Base-by-base conservation (phyloP, 257 asterid genomes). In the Schizonepeta tenuifolia region DNA sequence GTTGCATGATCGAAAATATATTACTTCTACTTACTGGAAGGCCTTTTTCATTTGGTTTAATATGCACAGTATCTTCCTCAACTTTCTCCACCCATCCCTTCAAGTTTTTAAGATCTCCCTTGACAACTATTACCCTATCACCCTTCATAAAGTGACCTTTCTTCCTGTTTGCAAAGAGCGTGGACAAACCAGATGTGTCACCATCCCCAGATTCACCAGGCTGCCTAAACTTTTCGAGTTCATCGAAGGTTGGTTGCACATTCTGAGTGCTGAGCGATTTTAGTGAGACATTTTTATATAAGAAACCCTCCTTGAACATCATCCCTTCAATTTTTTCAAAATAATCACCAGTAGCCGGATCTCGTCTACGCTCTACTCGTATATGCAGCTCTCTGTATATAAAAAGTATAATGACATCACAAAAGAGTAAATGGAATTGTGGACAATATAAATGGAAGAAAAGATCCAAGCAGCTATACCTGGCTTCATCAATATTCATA, bases 81-180 rank as follows among this genome's bases (percentile, higher is more conserved):
- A 95, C 98, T 80, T 90, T 92, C 82, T 92, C 99, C 81, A 95
- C 98, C 65, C 83, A 80, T 75, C 98, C 98, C 81, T 90, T 88
- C 77, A 92, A 78, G 80, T 92, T 95, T 85, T 78, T 88, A 43
- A 91, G 89, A 84, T 95, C 98, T 59, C 99, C 99, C 79, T 95
- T 95, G 60, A 90, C 81, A 54, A 92, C 87, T 85, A 95, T 92
- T 50, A 95, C 97, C 71, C 92, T 83, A 70, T 95, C 99, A 53
- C 98, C 96, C 85, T 95, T 95, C 94, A 90, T 78, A 79, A 95
- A 95, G 71, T 92, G 98, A 60, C 99, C 99, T 72, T 92, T 95
- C 81, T 90, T 95, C 72, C 98, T 83, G 77, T 86, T 90, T 14
- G 97, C 89, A 67, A 92, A 92, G 60, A 95, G 93, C 0, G 95